Evolutionary conservation across 768 basidiomycete species (phyloP).

Genomic region (Xanthoconium stramineum): DNA sequence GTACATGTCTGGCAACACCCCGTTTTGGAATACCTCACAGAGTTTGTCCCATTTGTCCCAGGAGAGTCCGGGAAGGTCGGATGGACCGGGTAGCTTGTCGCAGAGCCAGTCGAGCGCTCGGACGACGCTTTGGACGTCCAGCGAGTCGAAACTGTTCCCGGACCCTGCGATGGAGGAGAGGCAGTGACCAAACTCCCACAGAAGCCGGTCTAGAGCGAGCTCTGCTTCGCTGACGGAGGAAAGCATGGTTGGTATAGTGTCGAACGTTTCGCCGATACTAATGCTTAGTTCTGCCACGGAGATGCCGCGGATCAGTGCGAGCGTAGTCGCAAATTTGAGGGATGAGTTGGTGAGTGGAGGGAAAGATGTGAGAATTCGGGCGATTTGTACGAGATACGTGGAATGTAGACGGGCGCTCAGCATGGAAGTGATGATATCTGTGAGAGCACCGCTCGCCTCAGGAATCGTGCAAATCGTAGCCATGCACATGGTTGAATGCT

Average conservation of each 20-base stretch:
- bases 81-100: constrained; percentile 40
- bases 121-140: constrained; percentile 40
- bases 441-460: constrained; percentile 43
- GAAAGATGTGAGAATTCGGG: constrained; percentile 28
- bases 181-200: constrained; percentile 38
- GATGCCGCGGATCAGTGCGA: constrained; percentile 32
- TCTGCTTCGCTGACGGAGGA: constrained; percentile 25
- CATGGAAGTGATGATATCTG: constrained; percentile 42
- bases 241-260: constrained; percentile 23
- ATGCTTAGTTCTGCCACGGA: constrained; percentile 22
- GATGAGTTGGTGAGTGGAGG: constrained; percentile 23
- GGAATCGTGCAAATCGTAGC: constrained; percentile 39
- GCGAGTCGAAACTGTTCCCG: constrained; percentile 19
- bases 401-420: constrained; percentile 49
- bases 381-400: constrained; percentile 41
- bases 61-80: constrained; percentile 49
- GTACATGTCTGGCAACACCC: constrained; percentile 27
- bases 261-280: constrained; percentile 24
- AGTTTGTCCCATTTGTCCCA: constrained; percentile 45
- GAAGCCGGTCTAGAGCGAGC: constrained; percentile 21
- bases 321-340: constrained; percentile 34
- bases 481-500: constrained; percentile 42
- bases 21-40: constrained; percentile 36
- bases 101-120: constrained; percentile 57
- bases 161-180: constrained; percentile 30